Base-by-base conservation (phyloP, 2,329 filamentous ascomycete genomes). In the Ambrosiella cleistominuta region DNA sequence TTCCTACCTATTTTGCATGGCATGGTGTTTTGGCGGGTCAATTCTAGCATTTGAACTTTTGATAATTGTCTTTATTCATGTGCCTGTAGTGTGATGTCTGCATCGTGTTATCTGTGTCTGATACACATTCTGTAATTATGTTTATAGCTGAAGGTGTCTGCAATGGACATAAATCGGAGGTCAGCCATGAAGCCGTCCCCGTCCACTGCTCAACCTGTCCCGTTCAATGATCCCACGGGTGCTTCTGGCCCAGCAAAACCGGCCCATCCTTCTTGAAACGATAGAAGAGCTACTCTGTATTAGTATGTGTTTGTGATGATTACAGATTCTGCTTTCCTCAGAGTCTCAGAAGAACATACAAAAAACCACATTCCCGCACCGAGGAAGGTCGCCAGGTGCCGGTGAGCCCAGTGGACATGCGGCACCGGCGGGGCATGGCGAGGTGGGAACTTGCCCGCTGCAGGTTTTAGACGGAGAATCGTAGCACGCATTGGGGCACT, bases 361-460 rank as follows among this genome's bases (percentile, higher is more conserved):
- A 93, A 98, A 74, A 98, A 97, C 93, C 93, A 98, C 93, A 97
- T 98, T 74, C 86, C 87, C 58, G 93, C 93, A 65, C 89, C 87
- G 62, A 98, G 77, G 62, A 84, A 87, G 50, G 88, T 96, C 52
- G 87, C 91, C 60, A 83, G 80, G 71, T 91, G 85, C 69, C 88
- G 82, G 76, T 97, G 95, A 64, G 95, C 68, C 55, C 71, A 70
- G 44, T 74, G 72, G 62, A 77, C 76, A 64, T 76, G 75, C 63
- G 76, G 74, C 65, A 71, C 66, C 1, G 71, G 71, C 56, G 70
- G 70, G 63, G 69, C 59, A 38, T 61, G 59, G n/a, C 58, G 56
- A 13, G 59, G 58, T 3, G 61, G 59, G 36, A 61, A 57, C 57
- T 59, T 57, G 38, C 45, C 58, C 1, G 38, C 37, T n/a, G 38